Conservation (phyloP, 2,329 filamentous ascomycete genomes). For the Xylaria sp. region DNA sequence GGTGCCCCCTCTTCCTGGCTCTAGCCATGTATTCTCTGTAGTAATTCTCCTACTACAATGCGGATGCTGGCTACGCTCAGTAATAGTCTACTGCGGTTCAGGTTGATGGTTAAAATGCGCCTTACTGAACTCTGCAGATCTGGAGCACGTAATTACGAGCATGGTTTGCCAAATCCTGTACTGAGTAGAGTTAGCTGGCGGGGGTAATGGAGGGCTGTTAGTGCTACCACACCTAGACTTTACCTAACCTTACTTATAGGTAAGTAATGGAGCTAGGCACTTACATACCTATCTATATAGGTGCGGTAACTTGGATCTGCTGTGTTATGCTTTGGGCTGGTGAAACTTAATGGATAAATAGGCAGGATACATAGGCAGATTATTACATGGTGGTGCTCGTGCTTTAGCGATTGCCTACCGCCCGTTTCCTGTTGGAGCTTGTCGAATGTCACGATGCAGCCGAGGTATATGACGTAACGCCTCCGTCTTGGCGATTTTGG, state of each 20-base stretch:
- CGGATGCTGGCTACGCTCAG: not conserved
- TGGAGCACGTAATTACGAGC: not conserved
- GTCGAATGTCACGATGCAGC: not conserved
- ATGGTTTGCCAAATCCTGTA: not conserved
- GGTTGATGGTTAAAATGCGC: not conserved
- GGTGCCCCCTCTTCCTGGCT: not conserved
- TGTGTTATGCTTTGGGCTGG: not conserved
- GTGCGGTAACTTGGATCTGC: not conserved
- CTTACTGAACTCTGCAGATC: not conserved
- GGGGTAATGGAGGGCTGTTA: not conserved
- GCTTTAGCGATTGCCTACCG: not conserved
- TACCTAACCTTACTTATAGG: not conserved
- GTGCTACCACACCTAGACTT: not conserved
- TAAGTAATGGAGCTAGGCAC: not conserved
- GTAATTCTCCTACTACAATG: not conserved
- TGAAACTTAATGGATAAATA: conserved; percentile 25
- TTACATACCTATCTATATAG: not conserved
- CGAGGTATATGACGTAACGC: conserved; percentile 6
- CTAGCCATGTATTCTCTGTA: too few relatives aligned
- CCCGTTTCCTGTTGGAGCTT: conserved; percentile 6
- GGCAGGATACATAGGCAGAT: conserved; percentile 24
- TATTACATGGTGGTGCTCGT: not conserved
- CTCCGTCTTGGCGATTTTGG: not conserved
- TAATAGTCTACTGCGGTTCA: not conserved
- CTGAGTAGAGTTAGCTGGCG: not conserved